phyloP scores from a whole-genome alignment of 2,329 filamentous ascomycete species.

The Aureobasidium sp. region DNA sequence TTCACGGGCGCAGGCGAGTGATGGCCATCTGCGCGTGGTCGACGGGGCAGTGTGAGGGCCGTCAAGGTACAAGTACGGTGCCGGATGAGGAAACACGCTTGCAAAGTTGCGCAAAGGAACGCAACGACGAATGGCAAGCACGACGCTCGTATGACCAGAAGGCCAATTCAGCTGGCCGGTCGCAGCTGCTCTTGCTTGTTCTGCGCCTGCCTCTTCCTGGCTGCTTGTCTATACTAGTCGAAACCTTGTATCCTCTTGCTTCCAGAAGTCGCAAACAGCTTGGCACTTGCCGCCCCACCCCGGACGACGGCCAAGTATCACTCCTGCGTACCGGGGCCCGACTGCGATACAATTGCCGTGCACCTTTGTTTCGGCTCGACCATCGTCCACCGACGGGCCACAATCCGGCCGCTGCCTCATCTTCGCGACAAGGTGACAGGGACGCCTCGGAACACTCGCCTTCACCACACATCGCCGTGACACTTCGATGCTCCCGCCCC shows the following conservation, averaged over 20 bases:
- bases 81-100: background rate
- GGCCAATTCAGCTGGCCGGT: no score
- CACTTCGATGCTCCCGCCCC: background rate
- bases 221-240: background rate
- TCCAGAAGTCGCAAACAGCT: background rate
- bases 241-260: background rate
- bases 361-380: background rate
- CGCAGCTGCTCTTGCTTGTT: background rate
- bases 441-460: background rate
- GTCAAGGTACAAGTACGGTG: background rate
- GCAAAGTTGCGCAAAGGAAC: slow-evolving; percentile 1
- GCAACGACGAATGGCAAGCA: background rate
- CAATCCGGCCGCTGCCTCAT: background rate
- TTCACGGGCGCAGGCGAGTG: background rate
- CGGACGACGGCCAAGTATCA: background rate
- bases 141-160: background rate
- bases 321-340: background rate
- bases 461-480: background rate
- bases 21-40: background rate
- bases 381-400: background rate
- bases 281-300: background rate
- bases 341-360: background rate
- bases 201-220: background rate
- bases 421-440: background rate
- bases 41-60: background rate